phyloP scores from a whole-genome alignment of 1,284 basidiomycete genomes.

The Sanguinoderma infundibulare region DNA sequence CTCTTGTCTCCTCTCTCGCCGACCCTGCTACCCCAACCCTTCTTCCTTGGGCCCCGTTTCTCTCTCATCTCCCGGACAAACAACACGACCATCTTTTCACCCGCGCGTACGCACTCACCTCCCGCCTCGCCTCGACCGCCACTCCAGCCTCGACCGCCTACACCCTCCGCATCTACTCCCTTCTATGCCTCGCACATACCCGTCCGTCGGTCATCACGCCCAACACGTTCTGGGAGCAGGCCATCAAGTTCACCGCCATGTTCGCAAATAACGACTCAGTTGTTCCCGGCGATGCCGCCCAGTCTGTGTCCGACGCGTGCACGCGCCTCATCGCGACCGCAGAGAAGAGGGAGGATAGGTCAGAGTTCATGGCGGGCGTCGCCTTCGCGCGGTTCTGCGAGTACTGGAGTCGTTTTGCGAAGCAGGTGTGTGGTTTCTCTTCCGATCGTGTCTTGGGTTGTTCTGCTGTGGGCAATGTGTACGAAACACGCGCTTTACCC shows the following conservation, averaged over 20 bases:
- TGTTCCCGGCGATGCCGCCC: constrained; percentile 35
- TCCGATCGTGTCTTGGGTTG: no score
- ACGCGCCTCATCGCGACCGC: constrained; percentile 43
- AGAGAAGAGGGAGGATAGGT: constrained; percentile 41
- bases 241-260: constrained; percentile 51
- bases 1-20: constrained; percentile 43
- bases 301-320: constrained; percentile 46
- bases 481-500: no score
- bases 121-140: constrained; percentile 44
- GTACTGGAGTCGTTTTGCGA: constrained; percentile 43
- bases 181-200: constrained; percentile 38
- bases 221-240: constrained; percentile 69
- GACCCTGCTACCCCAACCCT: constrained; percentile 47
- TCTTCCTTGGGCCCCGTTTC: constrained; percentile 54
- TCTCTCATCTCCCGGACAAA: constrained; percentile 50
- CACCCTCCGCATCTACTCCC: constrained; percentile 40
- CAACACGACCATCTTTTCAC: constrained; percentile 62
- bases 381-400: constrained; percentile 68
- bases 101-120: constrained; percentile 58
- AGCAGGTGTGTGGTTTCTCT: constrained; percentile 31
- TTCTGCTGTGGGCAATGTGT: no score
- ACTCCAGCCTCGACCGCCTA: constrained; percentile 39
- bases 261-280: constrained; percentile 43
- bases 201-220: constrained; percentile 36
- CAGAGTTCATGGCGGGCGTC: constrained; percentile 48